These are phyloP conservation scores for Aristolochia fimbriata DNA, from an alignment of 164 flowering plant species.

Conservation along the genomic window DNA sequence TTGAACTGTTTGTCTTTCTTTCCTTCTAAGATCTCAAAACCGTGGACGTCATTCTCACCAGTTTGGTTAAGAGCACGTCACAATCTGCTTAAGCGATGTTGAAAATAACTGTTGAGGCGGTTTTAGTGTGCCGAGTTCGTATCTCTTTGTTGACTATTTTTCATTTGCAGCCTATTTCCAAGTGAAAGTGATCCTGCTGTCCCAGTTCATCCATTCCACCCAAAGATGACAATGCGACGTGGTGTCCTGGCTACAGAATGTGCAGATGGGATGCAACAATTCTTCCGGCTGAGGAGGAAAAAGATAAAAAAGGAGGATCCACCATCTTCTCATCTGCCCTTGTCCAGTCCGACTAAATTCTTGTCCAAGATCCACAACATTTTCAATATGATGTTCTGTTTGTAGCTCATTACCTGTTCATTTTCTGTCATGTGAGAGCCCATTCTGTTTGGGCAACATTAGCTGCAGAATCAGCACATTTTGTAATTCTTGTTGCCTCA, in stretches of 20 bases:
- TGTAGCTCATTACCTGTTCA: slow-evolving; percentile 18
- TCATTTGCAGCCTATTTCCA: slow-evolving; percentile 66
- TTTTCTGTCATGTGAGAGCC: too few species aligned
- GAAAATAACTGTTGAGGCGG: too few species aligned
- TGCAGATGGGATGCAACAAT: slow-evolving; percentile 78
- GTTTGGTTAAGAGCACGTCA: too few species aligned
- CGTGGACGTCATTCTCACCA: background rate
- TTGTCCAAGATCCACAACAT: slow-evolving; percentile 52
- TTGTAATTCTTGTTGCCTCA: too few species aligned
- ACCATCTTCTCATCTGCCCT: slow-evolving; percentile 37
- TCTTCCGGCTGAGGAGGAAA: slow-evolving; percentile 77
- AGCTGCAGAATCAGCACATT: too few species aligned
- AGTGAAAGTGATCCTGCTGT: slow-evolving; percentile 35
- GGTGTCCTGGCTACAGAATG: slow-evolving; percentile 71
- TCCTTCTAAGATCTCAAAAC: too few species aligned
- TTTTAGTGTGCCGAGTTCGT: too few species aligned
- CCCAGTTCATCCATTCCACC: slow-evolving; percentile 91
- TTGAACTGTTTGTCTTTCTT: background rate
- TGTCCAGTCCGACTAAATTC: slow-evolving; percentile 41
- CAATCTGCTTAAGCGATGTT: too few species aligned
- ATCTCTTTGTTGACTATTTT: background rate
- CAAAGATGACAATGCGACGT: slow-evolving; percentile 65
- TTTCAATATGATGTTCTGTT: slow-evolving; percentile 56
- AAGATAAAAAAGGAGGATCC: slow-evolving; percentile 38
- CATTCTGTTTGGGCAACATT: too few species aligned